phyloP scores from a whole-genome alignment of 345 rosid species.

The Linum trigynum region DNA sequence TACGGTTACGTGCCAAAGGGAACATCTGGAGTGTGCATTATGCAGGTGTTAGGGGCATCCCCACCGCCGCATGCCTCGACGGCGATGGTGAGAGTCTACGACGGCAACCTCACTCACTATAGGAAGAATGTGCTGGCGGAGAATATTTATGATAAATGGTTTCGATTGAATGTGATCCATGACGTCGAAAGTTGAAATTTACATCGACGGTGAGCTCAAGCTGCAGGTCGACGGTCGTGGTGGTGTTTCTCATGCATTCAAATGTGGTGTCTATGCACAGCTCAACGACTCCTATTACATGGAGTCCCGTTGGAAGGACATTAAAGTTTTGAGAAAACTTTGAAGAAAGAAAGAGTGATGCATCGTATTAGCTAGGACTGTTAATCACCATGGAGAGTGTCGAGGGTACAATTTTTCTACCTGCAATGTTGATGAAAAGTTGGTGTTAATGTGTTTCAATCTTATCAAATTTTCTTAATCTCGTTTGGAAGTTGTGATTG shows the following conservation, averaged over 20 bases:
- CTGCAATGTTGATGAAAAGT: too few species aligned
- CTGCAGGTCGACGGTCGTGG: neutral
- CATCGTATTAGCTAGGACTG: too few species aligned
- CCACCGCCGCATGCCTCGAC: slow-evolving; percentile 18
- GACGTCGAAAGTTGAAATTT: neutral
- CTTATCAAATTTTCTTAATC: too few species aligned
- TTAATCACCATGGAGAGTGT: too few species aligned
- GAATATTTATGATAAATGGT: slow-evolving; percentile 21
- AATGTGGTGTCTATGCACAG: neutral
- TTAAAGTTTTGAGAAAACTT: neutral
- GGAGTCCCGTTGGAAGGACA: neutral
- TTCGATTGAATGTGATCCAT: neutral
- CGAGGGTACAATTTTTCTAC: too few species aligned
- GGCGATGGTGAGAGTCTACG: slow-evolving; percentile 28
- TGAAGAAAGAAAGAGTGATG: too few species aligned
- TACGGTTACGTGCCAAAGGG: slow-evolving; percentile 28
- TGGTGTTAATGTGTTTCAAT: too few species aligned
- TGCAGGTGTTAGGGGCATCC: slow-evolving; percentile 30
- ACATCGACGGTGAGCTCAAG: neutral
- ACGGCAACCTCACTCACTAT: slow-evolving; percentile 26
- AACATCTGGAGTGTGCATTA: slow-evolving; percentile 25
- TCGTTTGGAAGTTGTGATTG: too few species aligned
- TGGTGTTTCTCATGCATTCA: neutral
- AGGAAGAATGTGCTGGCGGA: slow-evolving; percentile 8
- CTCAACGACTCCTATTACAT: neutral